Percentiles rank a stretch among this genome's conserved stretches.
Conservation (phyloP, 2,329 filamentous ascomycete species). For the Botryotinia calthae region DNA sequence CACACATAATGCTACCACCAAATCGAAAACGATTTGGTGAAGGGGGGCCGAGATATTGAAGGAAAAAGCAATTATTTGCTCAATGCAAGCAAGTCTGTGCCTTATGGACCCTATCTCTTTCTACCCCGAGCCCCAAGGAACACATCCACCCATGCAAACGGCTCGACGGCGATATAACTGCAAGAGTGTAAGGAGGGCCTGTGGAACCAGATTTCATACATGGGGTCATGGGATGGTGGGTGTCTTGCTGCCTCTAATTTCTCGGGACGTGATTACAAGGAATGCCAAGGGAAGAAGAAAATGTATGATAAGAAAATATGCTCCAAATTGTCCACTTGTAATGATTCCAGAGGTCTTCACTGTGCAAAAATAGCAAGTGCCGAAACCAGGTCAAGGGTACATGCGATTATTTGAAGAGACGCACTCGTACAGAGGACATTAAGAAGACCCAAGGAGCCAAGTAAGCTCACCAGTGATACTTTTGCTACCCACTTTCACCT, state of each 20-base stretch:
- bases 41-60: neutral
- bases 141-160: neutral
- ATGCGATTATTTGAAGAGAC: neutral
- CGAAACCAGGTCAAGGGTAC: neutral
- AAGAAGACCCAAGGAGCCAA: neutral
- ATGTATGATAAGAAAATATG: neutral
- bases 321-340: neutral
- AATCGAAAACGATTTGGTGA: neutral
- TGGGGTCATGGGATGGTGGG: neutral
- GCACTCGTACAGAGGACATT: neutral
- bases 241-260: neutral
- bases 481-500: neutral
- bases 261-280: neutral
- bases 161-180: neutral
- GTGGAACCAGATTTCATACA: neutral
- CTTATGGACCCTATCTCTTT: neutral
- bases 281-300: neutral
- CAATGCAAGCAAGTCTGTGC: conserved; percentile 10
- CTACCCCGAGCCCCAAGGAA: neutral
- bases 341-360: neutral
- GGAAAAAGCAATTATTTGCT: conserved; percentile 9
- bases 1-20: neutral
- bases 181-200: neutral
- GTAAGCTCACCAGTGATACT: neutral
- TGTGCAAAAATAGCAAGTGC: neutral